Base-by-base conservation (phyloP, 768 basidiomycete species). In the Butyriboletus loyo region DNA sequence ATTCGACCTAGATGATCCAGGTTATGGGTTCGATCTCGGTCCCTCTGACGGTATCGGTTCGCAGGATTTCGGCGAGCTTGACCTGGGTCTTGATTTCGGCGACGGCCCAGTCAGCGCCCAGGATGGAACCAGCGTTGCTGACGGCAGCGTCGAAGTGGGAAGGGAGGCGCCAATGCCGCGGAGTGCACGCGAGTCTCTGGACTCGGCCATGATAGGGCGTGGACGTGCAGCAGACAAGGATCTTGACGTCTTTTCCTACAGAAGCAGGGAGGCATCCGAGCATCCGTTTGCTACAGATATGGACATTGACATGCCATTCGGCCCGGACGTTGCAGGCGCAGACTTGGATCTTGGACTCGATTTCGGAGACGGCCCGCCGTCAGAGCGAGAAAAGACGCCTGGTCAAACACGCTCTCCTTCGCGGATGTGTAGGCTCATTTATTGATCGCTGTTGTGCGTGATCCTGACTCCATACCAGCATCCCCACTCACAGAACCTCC, bases 1-100 rank as follows among this genome's bases (percentile, higher is more conserved):
- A 44, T 80, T 85, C 57, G 87, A 84, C 65, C 65, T 83, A 30
- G 81, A 84, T 49, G 77, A 76, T 54, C 65, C 67, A 8, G 72
- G 70, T 37, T 86, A 85, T 59, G 83, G 83, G n/a, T 89, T 89
- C 54, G 89, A 88, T 60, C 78, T 91, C 41, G 89, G 86, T 4
- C 86, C 86, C 15, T 81, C 82, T 0, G 88, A 87, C 58, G 92
- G 89, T 31, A 89, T 94, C 58, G 91, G 89, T 21, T 92, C 92
- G 3, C 87, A 91, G 66, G 90, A 90, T 66, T 89, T 86, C 64
- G 70, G 61, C 50, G 85, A 84, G 36, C 64, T 87, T 27, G 89
- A 91, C 65, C 75, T 93, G 27, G 90, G 86, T 49, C 78, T 92
- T 47, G 83, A 86, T 59, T 89, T 89, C 65, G 91, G 83, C 41